Base-by-base conservation (phyloP, 805 yeast species). In the Clavispora phyllophila region DNA sequence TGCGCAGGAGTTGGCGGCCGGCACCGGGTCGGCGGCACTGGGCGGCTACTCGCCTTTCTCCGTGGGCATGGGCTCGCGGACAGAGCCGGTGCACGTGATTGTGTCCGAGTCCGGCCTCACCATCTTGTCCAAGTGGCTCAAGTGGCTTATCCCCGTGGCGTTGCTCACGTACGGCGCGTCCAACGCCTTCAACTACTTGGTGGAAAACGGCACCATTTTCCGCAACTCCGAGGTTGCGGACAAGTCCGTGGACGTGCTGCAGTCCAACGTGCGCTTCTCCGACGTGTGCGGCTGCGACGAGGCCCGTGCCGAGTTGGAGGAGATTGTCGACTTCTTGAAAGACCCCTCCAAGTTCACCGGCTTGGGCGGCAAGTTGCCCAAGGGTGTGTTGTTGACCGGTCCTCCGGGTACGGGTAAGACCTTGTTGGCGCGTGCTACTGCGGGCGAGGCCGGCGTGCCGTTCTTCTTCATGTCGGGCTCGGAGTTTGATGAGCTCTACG, bases 401-500 rank as follows among this genome's bases (percentile, higher is more conserved):
- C 99, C 99, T 29, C 99, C 99, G 33, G 99, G 99, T 67, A 91
- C 99, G 5, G 99, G 99, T 78, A 91, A 93, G 63, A 93, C 99
- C 1, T 72, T 91, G 52, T 76, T 93, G 50, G 98, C 98, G 0
- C 81, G 98, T 56, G 98, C 99, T 23, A 95, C 96, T 24, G 99
- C 99, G 7, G 98, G 98, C 50, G 98, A 91, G 66, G 98, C 99
- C 6, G 98, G 96, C 43, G 98, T 93, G 19, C 99, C 98, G 34
- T 93, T 93, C 61, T 91, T 90, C 67, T 91, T 91, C 66, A 91
- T 93, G 97, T 87, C 96, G 5, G 99, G 99, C 37, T 87, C 96
- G 1, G 99, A 93, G 63, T 93, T 93, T 61, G 99, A 95, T 62
- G 99, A 93, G 67, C 78, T 95, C 53, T 93, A 91, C 58, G 99